Conservation (phyloP, 2,329 filamentous ascomycete species). For the Penicillium oxalicum region DNA sequence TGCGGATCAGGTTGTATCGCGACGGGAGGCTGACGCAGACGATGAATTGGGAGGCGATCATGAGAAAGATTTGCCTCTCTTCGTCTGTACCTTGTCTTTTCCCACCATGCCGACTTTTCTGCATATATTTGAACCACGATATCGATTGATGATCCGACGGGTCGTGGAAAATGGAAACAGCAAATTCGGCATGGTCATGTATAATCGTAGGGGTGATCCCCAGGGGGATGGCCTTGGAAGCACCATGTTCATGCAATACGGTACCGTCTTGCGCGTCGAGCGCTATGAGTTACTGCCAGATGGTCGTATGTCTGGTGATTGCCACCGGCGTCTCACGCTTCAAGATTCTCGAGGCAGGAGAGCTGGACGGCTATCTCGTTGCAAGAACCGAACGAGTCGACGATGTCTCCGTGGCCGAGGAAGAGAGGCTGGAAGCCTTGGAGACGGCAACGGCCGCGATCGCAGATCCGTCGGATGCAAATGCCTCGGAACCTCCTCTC, state of each 20-base stretch:
- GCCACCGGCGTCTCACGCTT: constrained; percentile 73
- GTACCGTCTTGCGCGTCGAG: constrained; percentile 71
- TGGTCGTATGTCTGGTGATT: constrained; percentile 74
- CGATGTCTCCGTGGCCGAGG: constrained; percentile 74
- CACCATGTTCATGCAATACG: constrained; percentile 63
- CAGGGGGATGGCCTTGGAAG: constrained; percentile 49
- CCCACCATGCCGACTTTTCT: constrained; percentile 79
- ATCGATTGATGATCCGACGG: constrained; percentile 80
- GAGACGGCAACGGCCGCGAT: constrained; percentile 47
- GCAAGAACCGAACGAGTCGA: constrained; percentile 71
- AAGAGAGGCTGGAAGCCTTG: constrained; percentile 67
- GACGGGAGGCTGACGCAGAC: constrained; percentile 53
- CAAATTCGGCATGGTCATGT: constrained; percentile 81
- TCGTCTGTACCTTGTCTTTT: constrained; percentile 76
- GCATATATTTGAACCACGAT: constrained; percentile 88
- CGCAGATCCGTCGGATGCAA: constrained; percentile 17
- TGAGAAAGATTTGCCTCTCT: constrained; percentile 62
- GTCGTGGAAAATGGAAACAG: constrained; percentile 62
- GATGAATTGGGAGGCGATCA: constrained; percentile 49
- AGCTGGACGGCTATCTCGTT: constrained; percentile 70
- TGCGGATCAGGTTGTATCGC: constrained; percentile 56
- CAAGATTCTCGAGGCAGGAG: constrained; percentile 56
- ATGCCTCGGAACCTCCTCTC: constrained; percentile 25
- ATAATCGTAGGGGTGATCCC: constrained; percentile 50
- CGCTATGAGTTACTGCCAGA: constrained; percentile 69